These are phyloP conservation scores for Talinum fruticosum DNA, from an alignment of 148 eudicot genomes.

Conservation along the genomic window DNA sequence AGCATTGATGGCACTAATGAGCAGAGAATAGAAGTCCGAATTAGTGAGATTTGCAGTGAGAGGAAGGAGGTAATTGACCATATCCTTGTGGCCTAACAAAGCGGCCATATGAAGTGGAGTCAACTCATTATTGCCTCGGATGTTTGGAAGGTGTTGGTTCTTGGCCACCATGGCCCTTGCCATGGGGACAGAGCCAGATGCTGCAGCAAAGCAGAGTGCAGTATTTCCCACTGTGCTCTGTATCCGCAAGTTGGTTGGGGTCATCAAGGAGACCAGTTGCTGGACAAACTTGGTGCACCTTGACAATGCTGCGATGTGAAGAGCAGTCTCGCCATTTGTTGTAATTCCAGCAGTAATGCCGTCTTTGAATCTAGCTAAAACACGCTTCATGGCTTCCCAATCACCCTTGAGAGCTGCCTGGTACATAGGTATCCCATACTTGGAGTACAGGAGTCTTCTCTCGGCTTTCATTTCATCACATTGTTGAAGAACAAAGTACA, in stretches of 20 bases:
- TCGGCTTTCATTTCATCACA: background rate
- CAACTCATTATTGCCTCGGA: background rate
- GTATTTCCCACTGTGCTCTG: constrained; percentile 1
- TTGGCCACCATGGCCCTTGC: background rate
- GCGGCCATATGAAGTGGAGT: constrained; percentile 14
- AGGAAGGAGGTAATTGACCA: constrained; percentile 4
- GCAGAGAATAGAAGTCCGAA: background rate
- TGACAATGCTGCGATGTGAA: constrained; percentile 8
- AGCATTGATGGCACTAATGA: background rate
- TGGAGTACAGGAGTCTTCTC: background rate
- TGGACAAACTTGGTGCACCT: background rate
- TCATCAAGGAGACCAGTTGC: background rate
- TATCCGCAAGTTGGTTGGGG: background rate
- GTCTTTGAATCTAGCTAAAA: background rate
- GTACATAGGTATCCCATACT: background rate
- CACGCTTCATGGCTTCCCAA: background rate
- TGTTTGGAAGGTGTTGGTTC: background rate
- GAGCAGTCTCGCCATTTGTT: constrained; percentile 7
- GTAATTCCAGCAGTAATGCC: background rate
- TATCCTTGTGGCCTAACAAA: constrained; percentile 4
- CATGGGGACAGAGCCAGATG: constrained; percentile 10
- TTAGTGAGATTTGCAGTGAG: background rate
- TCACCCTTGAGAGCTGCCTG: constrained; percentile 11
- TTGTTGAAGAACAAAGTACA: background rate
- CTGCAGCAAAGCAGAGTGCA: constrained; percentile 15